Base-by-base conservation (phyloP, 306 rosid species). In the Quercus mongolica region DNA sequence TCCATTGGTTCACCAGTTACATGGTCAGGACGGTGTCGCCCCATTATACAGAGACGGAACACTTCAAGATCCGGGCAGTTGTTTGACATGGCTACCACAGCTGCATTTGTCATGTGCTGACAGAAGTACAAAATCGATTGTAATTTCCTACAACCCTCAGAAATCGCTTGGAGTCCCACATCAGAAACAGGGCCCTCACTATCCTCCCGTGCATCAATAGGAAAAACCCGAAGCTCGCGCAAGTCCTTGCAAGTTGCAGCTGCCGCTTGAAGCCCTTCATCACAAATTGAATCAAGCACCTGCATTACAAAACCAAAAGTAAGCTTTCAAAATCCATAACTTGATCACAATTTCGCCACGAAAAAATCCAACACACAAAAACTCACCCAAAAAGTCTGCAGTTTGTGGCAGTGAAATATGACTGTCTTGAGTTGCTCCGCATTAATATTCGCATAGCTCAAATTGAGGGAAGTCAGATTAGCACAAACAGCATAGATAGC, bases 261-360 rank as follows among this genome's bases (percentile, higher is more conserved):
- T 74, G 92, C 97, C 13, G 91, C 98, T 78, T 89, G 86, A 63
- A 94, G 98, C 46, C 98, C 98, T 75, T 91, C 97, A 69, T 94
- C 98, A 31, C 94, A 79, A 49, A 94, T 80, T 30, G 98, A 76
- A 85, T 94, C 98, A 18, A 91, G 89, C 6, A 84, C 97, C 98
- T 91, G 85, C 84, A 87, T 3, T 31, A 19, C 18, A 14, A 81
- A 13, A 83, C 9, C 72, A 71, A 58, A 69, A 31, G 20, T 88
- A 56, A 88, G 80, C 73, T 63, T 63, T 46, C 68, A 62, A 74
- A 65, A 19, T 21, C 62, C 75, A 64, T 73, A 15, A 41, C 69
- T 56, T 56, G 6, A 49, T 26, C 76, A 49, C 70, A 6, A 31
- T 14, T 64, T 17, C n/a, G 71, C 33, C 33, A 71, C 69, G 12